Base-by-base conservation (phyloP, 2,329 filamentous ascomycete species). In the Fusarium sororula region DNA sequence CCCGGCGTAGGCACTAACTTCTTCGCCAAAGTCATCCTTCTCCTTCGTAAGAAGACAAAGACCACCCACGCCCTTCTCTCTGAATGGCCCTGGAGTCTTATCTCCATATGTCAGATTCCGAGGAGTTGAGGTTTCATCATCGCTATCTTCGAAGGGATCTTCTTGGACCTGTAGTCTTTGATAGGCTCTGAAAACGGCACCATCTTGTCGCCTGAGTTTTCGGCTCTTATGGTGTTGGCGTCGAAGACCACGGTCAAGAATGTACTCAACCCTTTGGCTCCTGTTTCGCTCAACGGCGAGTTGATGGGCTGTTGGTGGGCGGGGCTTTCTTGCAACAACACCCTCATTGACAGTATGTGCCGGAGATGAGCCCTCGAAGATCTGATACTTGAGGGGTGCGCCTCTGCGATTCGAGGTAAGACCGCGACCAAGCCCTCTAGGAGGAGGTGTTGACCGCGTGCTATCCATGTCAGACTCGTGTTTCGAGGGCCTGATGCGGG, bases 261-360 rank as follows among this genome's bases (percentile, higher is more conserved):
- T 93, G 77, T 95, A 92, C 78, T 95, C 92, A n/a, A 96, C 93
- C 11, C 93, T 90, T 78, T 94, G 90, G 69, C 90, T 92, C 24
- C 94, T 88, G 81, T 95, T 95, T 63, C 91, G 89, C 81, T 95
- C 93, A 3, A 96, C 92, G 1, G 93, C 93, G 44, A 95, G 85
- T 82, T 96, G 94, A 81, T 96, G 94, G 41, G 93, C 92, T 0
- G 94, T 96, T 1, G 94, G 89, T 6, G 93, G 93, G 3, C 94
- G 89, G 14, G 92, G 90, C 79, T 94, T 91, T 65, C 89, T 85
- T 26, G 86, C 85, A 42, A 87, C 84, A n/a, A 89, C 85, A 20
- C 86, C 86, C 65, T 91, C 90, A 20, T 88, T 85, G 26, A 87
- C 82, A 24, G 87, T 83, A 28, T 87, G 86, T 47, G 85, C 88